These are phyloP conservation scores for Penicillium rolfsii DNA, from an alignment of 2,329 filamentous ascomycete species.

Conservation along the genomic window DNA sequence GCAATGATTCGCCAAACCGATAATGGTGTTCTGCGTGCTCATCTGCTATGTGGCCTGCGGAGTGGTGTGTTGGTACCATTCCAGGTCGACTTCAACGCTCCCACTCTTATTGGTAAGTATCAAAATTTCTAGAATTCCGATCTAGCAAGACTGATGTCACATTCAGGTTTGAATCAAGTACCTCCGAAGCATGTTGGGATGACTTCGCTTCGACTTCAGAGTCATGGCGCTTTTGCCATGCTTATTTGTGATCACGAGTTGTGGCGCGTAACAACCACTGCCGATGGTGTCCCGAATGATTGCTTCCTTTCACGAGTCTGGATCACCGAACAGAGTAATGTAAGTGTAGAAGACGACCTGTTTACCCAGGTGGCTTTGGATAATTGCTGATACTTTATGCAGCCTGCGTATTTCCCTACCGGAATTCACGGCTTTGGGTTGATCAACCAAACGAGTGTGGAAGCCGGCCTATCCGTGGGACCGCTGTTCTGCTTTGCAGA, in stretches of 20 bases:
- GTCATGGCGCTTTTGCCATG: conserved; percentile 36
- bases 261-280: conserved; percentile 41
- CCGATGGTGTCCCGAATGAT: conserved; percentile 28
- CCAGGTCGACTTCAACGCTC: conserved; percentile 31
- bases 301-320: conserved; percentile 42
- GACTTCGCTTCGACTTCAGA: conserved; percentile 42
- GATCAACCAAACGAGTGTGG: conserved; percentile 33
- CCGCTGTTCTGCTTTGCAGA: conserved; percentile 55
- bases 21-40: conserved; percentile 18
- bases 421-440: conserved; percentile 42
- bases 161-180: conserved; percentile 38
- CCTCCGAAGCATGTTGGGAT: conserved; percentile 39
- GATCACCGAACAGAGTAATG: conserved; percentile 49
- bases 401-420: conserved; percentile 46
- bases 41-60: conserved; percentile 51
- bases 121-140: not conserved
- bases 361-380: conserved; percentile 1
- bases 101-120: conserved; percentile 34
- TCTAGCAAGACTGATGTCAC: not conserved
- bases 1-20: conserved; percentile 30
- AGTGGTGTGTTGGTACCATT: conserved; percentile 49
- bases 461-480: conserved; percentile 39
- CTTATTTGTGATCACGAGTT: conserved; percentile 44
- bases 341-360: conserved; percentile 27
- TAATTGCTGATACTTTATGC: conserved; percentile 19